Percentiles rank a stretch among this genome's conserved stretches.
Conservation (phyloP, 495 filamentous ascomycete species). For the Aspergillus affinis region DNA sequence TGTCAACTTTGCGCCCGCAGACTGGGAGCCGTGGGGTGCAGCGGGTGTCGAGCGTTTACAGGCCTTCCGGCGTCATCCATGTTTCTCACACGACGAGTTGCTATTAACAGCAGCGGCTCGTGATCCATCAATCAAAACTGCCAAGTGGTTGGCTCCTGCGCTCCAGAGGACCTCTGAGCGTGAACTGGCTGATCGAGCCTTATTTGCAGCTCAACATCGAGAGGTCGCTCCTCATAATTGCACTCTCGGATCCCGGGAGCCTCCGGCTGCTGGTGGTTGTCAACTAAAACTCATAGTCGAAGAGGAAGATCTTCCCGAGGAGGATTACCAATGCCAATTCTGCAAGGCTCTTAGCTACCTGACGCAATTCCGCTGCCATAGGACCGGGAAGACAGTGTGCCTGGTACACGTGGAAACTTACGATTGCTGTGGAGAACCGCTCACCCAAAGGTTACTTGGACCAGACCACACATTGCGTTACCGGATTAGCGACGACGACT, state of each 20-base stretch:
- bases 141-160: slow-evolving; percentile 91
- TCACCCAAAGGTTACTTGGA: slow-evolving; percentile 59
- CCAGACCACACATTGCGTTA: slow-evolving; percentile 68
- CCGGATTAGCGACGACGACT: slow-evolving; percentile 70
- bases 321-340: slow-evolving; percentile 84
- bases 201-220: slow-evolving; percentile 65
- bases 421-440: slow-evolving; percentile 71
- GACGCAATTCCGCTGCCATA: slow-evolving; percentile 82
- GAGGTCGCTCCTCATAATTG: slow-evolving; percentile 52
- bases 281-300: slow-evolving; percentile 52
- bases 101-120: slow-evolving; percentile 79
- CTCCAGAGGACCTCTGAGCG: slow-evolving; percentile 72
- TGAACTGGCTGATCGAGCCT: slow-evolving; percentile 65
- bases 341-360: slow-evolving; percentile 94
- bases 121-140: slow-evolving; percentile 84
- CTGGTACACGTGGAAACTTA: slow-evolving; percentile 72
- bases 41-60: slow-evolving; percentile 83
- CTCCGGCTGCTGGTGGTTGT: slow-evolving; percentile 33
- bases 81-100: slow-evolving; percentile 97
- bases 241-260: slow-evolving; percentile 35
- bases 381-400: slow-evolving; percentile 74
- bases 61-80: slow-evolving; percentile 85
- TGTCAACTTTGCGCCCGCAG: slow-evolving; percentile 94
- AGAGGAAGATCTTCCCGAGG: slow-evolving; percentile 77
- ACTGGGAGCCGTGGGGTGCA: slow-evolving; percentile 95